Base-by-base conservation (phyloP, 768 basidiomycete genomes). In the Panellus pusillus region DNA sequence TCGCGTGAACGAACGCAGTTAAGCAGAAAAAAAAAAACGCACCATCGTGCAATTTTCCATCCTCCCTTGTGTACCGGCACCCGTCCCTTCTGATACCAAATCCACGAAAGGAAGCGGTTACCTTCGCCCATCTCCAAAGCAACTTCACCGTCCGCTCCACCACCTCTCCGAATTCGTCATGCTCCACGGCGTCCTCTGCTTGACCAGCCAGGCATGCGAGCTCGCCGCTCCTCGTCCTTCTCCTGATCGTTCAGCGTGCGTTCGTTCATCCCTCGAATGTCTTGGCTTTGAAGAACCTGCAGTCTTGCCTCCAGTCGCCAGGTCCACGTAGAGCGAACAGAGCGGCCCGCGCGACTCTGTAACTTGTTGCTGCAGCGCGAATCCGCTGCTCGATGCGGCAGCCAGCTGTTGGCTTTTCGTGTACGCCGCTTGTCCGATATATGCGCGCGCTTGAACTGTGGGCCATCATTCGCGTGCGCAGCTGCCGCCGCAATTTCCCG, bases 361-460 rank as follows among this genome's bases (percentile, higher is more conserved):
- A 61, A n/a, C 44, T 38, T 17, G 29, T 24, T 19, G 44, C 27
- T 3, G 50, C 52, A 0, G n/a, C 2, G 2, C 35, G 41, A 14
- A 46, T 41, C 7, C 45, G 57, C 18, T 38, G 47, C n/a, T 62
- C 59, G 36, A 62, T 57, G 9, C 48, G n/a, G n/a, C 51, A 24
- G 52, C 50, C 31, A 60, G 47, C 9, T 63, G 47, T 2, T 39
- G 51, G 7, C 56, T 47, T 4, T 57, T 54, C 0, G 61, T 62
- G 46, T 63, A 65, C 24, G 52, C 29, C 6, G 50, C 41, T 41
- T 65, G 62, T 5, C 57, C 52, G 1, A 31, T 0, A 45, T 53
- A 19, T 65, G 50, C 19, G 55, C 54, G 31, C 36, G 46, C 46
- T 63, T 63, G 47, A 59, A 62, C 18, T 57, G 52, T 49, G 52